These are phyloP conservation scores for Claviceps sp. DNA, from an alignment of 2,329 filamentous ascomycete genomes.

Conservation along the genomic window DNA sequence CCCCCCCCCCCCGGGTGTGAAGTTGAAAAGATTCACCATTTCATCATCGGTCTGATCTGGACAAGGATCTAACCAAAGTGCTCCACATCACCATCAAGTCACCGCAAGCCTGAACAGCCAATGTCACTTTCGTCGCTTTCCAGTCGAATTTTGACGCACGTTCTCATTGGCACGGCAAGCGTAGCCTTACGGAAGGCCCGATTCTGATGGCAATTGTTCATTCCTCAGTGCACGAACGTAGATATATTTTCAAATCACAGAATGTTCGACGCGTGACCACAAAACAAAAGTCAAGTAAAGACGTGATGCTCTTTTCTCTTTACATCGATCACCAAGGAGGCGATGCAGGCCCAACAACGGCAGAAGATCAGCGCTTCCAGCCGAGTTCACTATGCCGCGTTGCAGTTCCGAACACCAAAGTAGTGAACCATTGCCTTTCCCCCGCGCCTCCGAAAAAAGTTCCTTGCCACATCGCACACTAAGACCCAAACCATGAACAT, in stretches of 20 bases:
- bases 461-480: conserved; percentile 23
- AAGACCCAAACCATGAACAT: conserved; percentile 17
- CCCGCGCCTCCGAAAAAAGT: conserved; percentile 3
- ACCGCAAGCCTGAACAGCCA: not conserved
- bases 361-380: conserved; percentile 29
- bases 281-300: conserved; percentile 13
- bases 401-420: conserved; percentile 40
- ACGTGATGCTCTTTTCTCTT: conserved; percentile 26
- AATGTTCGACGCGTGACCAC: not conserved
- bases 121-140: not conserved
- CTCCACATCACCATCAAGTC: not conserved
- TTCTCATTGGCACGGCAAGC: not conserved
- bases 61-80: not conserved
- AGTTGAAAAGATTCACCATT: not conserved
- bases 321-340: conserved; percentile 33
- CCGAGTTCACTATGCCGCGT: conserved; percentile 21
- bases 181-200: not conserved
- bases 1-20: too few relatives aligned
- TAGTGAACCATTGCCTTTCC: conserved; percentile 29
- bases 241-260: not conserved
- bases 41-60: not conserved
- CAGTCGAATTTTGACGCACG: not conserved
- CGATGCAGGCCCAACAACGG: conserved; percentile 30
- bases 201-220: not conserved
- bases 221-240: not conserved